Evolutionary conservation across 441 rosid species (phyloP).

Genomic region (Populus hybrid): DNA sequence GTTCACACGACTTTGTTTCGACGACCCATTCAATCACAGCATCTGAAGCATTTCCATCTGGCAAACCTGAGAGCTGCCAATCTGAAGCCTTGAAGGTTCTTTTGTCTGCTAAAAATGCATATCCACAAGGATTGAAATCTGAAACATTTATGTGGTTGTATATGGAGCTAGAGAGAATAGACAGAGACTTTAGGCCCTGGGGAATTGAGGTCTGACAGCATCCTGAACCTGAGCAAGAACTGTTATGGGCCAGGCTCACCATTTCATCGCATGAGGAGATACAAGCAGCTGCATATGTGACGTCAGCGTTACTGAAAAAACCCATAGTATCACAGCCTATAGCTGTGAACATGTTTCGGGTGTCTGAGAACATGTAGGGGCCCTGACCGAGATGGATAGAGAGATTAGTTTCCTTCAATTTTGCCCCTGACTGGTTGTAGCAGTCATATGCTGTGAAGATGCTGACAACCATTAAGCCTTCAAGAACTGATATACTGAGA

Average conservation of each 20-base stretch:
- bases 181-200: not conserved
- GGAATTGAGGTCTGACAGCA: slow-evolving; percentile 25
- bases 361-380: slow-evolving; percentile 14
- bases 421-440: not conserved
- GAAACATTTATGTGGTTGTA: not conserved
- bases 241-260: not conserved
- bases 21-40: slow-evolving; percentile 23
- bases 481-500: slow-evolving; percentile 11
- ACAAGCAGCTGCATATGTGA: slow-evolving; percentile 13
- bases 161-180: not conserved
- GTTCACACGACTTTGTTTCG: slow-evolving; percentile 8
- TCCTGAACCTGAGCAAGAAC: slow-evolving; percentile 24
- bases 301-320: not conserved
- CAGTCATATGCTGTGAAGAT: slow-evolving; percentile 1
- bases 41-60: not conserved
- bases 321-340: slow-evolving; percentile 24
- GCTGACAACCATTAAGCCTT: slow-evolving; percentile 12
- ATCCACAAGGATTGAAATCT: slow-evolving; percentile 22
- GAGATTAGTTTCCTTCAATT: accelerated
- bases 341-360: slow-evolving; percentile 18
- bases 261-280: not conserved
- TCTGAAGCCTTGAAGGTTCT: slow-evolving; percentile 7
- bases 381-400: not conserved
- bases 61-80: not conserved
- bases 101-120: slow-evolving; percentile 24